Percentiles rank a stretch among this genome's conserved stretches.
Conservation (phyloP, 2,329 filamentous ascomycete species). For the Nigrograna mackinnonii region DNA sequence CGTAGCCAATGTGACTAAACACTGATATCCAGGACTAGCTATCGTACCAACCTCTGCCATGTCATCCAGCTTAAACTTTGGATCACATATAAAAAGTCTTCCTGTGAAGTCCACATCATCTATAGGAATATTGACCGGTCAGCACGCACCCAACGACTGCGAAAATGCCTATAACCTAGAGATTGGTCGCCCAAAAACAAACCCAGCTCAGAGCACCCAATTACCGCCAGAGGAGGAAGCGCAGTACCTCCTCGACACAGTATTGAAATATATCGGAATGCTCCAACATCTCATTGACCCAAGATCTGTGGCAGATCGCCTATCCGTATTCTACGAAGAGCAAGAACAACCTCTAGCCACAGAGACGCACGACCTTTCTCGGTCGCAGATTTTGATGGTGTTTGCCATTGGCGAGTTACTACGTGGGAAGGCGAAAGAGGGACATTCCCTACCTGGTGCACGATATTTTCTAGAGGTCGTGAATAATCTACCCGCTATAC, state of each 20-base stretch:
- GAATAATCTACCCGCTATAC: neutral
- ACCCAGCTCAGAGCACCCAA: neutral
- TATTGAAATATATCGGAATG: neutral
- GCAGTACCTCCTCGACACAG: neutral
- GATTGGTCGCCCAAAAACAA: neutral
- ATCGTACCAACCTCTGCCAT: neutral
- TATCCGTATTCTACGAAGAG: neutral
- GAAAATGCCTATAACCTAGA: conserved; percentile 1
- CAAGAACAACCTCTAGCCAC: neutral
- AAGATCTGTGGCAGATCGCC: neutral
- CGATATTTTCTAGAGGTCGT: neutral
- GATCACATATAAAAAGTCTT: neutral
- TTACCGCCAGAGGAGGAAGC: neutral
- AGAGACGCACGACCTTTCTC: neutral
- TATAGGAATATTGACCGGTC: no score
- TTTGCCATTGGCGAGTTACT: neutral
- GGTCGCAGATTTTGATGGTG: neutral
- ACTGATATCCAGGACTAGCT: no score
- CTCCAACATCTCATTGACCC: neutral
- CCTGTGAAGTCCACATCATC: neutral
- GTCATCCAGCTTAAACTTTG: neutral
- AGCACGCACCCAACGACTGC: no score
- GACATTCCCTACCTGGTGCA: neutral
- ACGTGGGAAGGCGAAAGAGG: neutral
- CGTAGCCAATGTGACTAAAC: no score